These are phyloP conservation scores for Epichloe gansuensis DNA, from an alignment of 2,329 filamentous ascomycete genomes.

Conservation along the genomic window DNA sequence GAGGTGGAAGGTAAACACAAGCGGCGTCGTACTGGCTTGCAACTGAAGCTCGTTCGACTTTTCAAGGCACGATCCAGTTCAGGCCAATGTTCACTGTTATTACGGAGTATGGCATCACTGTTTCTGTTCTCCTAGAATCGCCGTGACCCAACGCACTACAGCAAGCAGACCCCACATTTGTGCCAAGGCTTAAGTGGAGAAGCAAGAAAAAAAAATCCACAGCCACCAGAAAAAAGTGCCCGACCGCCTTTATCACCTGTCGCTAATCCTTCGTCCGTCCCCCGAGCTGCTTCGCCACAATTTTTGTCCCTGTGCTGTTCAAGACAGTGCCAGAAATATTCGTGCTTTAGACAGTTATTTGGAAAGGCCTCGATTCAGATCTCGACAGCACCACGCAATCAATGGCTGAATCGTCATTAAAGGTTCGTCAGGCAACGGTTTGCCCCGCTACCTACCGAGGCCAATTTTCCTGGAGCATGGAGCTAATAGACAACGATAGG, in stretches of 20 bases:
- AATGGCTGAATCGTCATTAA: constrained; percentile 33
- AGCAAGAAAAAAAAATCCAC: constrained; percentile 8
- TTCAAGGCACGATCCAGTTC: too few species aligned
- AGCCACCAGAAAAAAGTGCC: constrained; percentile 5
- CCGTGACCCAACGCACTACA: too few species aligned
- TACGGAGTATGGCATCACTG: too few species aligned
- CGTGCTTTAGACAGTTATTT: not conserved
- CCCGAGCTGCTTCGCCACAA: not conserved
- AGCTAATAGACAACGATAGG: constrained; percentile 23
- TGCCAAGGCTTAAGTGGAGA: not conserved
- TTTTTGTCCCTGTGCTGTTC: not conserved
- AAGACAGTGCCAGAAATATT: not conserved
- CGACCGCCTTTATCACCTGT: constrained; percentile 8
- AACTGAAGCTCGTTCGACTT: too few species aligned
- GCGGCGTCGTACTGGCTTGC: too few species aligned
- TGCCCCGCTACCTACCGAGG: constrained; percentile 15
- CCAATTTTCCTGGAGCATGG: not conserved
- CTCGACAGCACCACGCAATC: constrained; percentile 15
- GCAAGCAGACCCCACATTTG: not conserved
- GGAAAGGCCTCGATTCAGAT: not conserved
- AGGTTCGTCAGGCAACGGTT: constrained; percentile 27
- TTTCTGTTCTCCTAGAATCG: too few species aligned
- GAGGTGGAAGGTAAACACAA: too few species aligned
- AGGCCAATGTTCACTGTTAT: too few species aligned
- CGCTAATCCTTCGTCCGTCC: not conserved